These are phyloP conservation scores for Fusarium aywerte DNA, from an alignment of 2,329 filamentous ascomycete genomes.

Conservation along the genomic window DNA sequence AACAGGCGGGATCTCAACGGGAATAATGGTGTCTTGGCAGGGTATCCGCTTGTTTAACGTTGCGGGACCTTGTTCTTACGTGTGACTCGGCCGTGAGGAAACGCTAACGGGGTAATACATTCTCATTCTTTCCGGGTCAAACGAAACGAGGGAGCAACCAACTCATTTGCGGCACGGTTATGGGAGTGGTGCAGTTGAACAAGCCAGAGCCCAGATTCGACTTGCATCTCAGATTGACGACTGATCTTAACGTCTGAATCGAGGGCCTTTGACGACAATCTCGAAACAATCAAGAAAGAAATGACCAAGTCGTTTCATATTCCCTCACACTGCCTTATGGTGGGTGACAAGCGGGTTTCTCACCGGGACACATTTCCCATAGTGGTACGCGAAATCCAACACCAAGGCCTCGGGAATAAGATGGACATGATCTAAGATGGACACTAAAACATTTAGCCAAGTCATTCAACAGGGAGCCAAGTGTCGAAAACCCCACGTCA, in stretches of 20 bases:
- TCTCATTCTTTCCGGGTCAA: slow-evolving; percentile 16
- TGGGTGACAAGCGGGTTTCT: neutral
- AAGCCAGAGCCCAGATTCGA: neutral
- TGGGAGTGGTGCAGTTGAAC: neutral
- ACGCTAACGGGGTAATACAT: slow-evolving; percentile 34
- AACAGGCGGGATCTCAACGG: slow-evolving; percentile 42
- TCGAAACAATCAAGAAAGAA: neutral
- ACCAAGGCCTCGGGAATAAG: slow-evolving; percentile 38
- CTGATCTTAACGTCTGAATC: neutral
- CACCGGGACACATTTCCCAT: slow-evolving; percentile 16
- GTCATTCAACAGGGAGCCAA: slow-evolving; percentile 13
- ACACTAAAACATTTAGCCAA: slow-evolving; percentile 30
- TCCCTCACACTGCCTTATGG: neutral
- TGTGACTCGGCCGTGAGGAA: slow-evolving; percentile 26
- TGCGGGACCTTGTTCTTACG: slow-evolving; percentile 31
- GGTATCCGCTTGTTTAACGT: slow-evolving; percentile 36
- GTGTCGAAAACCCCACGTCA: slow-evolving; percentile 5
- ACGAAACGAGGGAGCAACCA: slow-evolving; percentile 11
- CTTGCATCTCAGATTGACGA: neutral
- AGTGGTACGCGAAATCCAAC: neutral
- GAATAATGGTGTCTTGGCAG: slow-evolving; percentile 40
- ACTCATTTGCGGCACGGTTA: slow-evolving; percentile 23
- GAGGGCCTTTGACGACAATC: neutral
- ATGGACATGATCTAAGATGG: slow-evolving; percentile 29
- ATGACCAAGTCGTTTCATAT: neutral